Evolutionary conservation across 2,329 filamentous ascomycete species (phyloP).

Genomic region (Fusarium beomiforme): DNA sequence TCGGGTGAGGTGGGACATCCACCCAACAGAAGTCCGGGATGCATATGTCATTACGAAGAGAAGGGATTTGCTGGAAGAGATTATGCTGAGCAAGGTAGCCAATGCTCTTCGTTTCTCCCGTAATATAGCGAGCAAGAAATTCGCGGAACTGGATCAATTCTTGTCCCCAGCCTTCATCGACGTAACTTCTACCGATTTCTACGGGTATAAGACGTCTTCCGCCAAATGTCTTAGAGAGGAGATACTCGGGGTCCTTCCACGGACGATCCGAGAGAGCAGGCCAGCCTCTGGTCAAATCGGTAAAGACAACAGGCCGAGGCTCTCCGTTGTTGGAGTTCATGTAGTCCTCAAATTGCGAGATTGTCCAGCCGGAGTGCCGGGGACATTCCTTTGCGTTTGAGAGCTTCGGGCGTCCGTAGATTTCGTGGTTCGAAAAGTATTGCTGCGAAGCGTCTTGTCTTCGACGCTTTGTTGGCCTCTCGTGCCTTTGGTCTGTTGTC

Average conservation of each 20-base stretch:
- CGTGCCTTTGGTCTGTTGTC: slow-evolving; percentile 9
- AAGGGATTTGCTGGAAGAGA: slow-evolving; percentile 83
- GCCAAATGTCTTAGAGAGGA: slow-evolving; percentile 76
- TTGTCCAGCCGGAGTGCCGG: slow-evolving; percentile 55
- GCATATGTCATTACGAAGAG: slow-evolving; percentile 77
- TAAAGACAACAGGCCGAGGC: slow-evolving; percentile 75
- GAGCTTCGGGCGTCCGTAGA: slow-evolving; percentile 43
- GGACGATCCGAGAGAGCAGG: slow-evolving; percentile 74
- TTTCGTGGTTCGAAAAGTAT: slow-evolving; percentile 45
- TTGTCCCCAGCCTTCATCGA: slow-evolving; percentile 86
- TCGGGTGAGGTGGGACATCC: slow-evolving; percentile 66
- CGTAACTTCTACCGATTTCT: slow-evolving; percentile 88
- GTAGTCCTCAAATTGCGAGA: slow-evolving; percentile 70
- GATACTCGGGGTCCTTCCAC: slow-evolving; percentile 80
- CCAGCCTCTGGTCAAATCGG: slow-evolving; percentile 72
- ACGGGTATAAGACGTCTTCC: slow-evolving; percentile 86
- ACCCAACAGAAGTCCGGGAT: slow-evolving; percentile 89
- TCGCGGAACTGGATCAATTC: slow-evolving; percentile 77
- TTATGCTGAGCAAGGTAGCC: slow-evolving; percentile 95
- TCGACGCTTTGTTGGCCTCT: slow-evolving; percentile 38
- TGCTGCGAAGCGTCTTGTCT: slow-evolving; percentile 1
- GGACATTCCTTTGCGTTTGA: slow-evolving; percentile 39
- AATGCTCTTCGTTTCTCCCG: slow-evolving; percentile 47
- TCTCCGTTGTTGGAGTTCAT: slow-evolving; percentile 58
- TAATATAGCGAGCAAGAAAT: slow-evolving; percentile 74